These are phyloP conservation scores for Parmelia sp. DNA, from an alignment of 495 filamentous ascomycete genomes.

Conservation along the genomic window DNA sequence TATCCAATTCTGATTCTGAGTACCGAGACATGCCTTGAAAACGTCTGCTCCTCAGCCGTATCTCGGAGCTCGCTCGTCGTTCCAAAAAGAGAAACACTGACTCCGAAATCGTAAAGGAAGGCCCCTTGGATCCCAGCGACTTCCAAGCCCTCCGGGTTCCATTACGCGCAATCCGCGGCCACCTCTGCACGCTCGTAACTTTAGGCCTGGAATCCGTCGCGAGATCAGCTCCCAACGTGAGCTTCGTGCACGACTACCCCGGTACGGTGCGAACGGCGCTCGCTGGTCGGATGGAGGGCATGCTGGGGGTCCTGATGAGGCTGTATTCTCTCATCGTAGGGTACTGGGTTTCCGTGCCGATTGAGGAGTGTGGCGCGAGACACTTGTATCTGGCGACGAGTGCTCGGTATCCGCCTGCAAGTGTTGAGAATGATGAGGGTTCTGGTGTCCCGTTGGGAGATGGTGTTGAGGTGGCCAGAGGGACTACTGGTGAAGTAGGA, in stretches of 20 bases:
- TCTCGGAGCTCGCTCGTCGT: too few species aligned
- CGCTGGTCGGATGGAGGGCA: not conserved
- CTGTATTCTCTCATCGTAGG: not conserved
- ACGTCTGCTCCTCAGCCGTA: too few species aligned
- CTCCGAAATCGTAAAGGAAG: too few species aligned
- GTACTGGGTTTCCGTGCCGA: conserved; percentile 28
- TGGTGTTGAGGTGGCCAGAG: conserved; percentile 27
- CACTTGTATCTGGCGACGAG: conserved; percentile 50
- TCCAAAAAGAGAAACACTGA: too few species aligned
- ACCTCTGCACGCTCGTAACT: conserved; percentile 30
- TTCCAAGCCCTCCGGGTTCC: conserved; percentile 30
- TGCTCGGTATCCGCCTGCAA: conserved; percentile 39
- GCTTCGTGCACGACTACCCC: conserved; percentile 38
- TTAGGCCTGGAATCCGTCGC: conserved; percentile 34
- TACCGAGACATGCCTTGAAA: too few species aligned
- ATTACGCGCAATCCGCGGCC: conserved; percentile 29
- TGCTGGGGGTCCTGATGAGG: conserved; percentile 1
- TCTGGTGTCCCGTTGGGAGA: conserved; percentile 24
- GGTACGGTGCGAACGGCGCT: conserved; percentile 34
- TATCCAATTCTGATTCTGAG: too few species aligned
- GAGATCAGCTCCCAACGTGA: conserved; percentile 25
- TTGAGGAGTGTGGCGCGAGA: conserved; percentile 46
- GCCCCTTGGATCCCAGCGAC: conserved; percentile 41
- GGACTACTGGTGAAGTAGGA: conserved; percentile 40
- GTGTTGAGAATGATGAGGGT: conserved; percentile 14